Evolutionary conservation across 192 early-diverging fungal genomes (phyloP).

Genomic region (Coemansia guatemalensis): DNA sequence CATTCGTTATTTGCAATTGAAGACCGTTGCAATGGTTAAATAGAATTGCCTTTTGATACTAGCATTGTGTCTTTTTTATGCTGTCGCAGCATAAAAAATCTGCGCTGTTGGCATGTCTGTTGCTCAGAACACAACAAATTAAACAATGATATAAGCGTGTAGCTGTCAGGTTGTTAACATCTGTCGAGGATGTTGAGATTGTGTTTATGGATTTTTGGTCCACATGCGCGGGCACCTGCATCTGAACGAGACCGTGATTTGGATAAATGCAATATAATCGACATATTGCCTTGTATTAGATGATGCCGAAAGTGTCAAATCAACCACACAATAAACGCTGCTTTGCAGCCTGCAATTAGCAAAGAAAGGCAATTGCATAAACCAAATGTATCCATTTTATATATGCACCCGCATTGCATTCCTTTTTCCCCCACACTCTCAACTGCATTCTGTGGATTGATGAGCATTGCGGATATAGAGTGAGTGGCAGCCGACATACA

Average conservation of each 20-base stretch:
- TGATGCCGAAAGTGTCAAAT: background rate
- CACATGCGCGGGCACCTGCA: background rate
- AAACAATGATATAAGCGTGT: background rate
- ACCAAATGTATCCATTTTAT: slow-evolving; percentile 3
- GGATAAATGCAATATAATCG: background rate
- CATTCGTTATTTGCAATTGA: background rate
- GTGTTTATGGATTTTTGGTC: background rate
- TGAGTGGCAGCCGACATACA: background rate
- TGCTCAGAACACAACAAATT: background rate
- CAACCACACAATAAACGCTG: background rate
- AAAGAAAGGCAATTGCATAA: slow-evolving; percentile 11
- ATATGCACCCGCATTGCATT: slow-evolving; percentile 11
- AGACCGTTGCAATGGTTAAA: background rate
- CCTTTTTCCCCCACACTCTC: background rate
- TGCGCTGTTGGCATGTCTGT: background rate
- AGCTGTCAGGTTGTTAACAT: background rate
- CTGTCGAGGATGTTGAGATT: background rate
- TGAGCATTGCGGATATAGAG: background rate
- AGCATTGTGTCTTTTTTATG: background rate
- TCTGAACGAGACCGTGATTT: background rate
- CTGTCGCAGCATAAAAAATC: background rate
- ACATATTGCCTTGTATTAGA: background rate
- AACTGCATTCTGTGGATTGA: background rate
- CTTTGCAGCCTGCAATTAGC: background rate
- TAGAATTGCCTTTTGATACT: background rate